phyloP scores from a whole-genome alignment of 192 early-diverging fungal genomes.

The Globomyces pollinis-pini region DNA sequence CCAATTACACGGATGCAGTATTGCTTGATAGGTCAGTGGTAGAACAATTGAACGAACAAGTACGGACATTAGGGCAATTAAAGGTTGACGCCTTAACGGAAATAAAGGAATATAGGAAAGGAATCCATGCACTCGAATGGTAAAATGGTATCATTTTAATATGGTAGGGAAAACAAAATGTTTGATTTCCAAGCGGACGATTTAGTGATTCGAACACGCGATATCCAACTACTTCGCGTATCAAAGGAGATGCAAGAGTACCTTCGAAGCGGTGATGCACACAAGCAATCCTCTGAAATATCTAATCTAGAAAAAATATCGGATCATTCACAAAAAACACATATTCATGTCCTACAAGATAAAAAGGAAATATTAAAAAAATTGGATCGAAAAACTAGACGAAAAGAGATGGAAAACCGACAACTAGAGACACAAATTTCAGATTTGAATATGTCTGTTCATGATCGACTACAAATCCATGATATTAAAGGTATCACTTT shows the following conservation, averaged over 20 bases:
- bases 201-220: conserved; percentile 39
- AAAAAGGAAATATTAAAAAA: conserved; percentile 17
- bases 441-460: conserved; percentile 26
- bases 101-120: conserved; percentile 57
- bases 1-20: conserved; percentile 47
- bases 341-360: conserved; percentile 45
- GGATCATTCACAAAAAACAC: conserved; percentile 40
- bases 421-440: conserved; percentile 26
- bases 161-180: conserved; percentile 52
- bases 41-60: conserved; percentile 46
- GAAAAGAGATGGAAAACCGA: conserved; percentile 40
- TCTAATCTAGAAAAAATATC: conserved; percentile 43
- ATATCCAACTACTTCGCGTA: conserved; percentile 54
- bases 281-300: conserved; percentile 43
- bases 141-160: conserved; percentile 20
- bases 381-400: conserved; percentile 23
- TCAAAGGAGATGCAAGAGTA: conserved; percentile 62
- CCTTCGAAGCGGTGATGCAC: conserved; percentile 47
- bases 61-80: conserved; percentile 36
- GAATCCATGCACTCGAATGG: conserved; percentile 59
- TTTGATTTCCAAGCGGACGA: conserved; percentile 59
- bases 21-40: conserved; percentile 43
- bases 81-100: conserved; percentile 55
- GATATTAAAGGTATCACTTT: conserved; percentile 33
- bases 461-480: conserved; percentile 36